Base-by-base conservation (phyloP, 208 protist genomes). In the Balamuthia mandrillaris region DNA sequence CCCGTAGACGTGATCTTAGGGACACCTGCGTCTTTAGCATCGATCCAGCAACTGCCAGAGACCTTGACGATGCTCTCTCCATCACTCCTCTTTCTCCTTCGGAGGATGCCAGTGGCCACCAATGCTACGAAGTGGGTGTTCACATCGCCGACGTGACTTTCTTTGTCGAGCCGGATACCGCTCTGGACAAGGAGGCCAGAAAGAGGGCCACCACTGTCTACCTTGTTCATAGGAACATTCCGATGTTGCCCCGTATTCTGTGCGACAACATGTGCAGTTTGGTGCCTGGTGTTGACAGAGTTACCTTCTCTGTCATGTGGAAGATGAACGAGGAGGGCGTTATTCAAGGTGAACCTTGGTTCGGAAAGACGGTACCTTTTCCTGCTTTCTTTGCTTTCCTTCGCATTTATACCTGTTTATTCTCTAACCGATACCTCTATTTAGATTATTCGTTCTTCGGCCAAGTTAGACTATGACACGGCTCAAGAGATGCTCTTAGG, bases 91-190 rank as follows among this genome's bases (percentile, higher is more conserved):
- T 12, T 70, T 12, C 61, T 70, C 14, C 16, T n/a, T 70, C 24
- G 14, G 27, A 27, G 27, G 24, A 12, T n/a, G 27, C 14, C 27
- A 70, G 24, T n/a, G 61, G 16, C 70, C 89, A 95, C 81, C 91
- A 92, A 21, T 88, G 60, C 27, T 95, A 88, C 41, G 66, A 89
- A 56, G 84, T 96, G 35, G 96, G 96, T 47, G 94, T 98, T 35
- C 96, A 98, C 87, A 98, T 98, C 87, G 96, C 96, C 4, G 96
- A 98, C 86, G 96, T 98, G 0, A 89, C 92, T n/a, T 93, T 95
- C 87, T 98, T 97, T 89, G 94, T 98, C 10, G 74, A 83, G 42
- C 58, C 87, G 14, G 81, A 90, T 4, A 93, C 88, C 1, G 79
- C 91, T 9, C 87, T 98, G 1, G 96, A 98, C 81, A 31, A 68